Evolutionary conservation across 1,139 yeast species (phyloP).

Genomic region (Protomyces pachydermus): DNA sequence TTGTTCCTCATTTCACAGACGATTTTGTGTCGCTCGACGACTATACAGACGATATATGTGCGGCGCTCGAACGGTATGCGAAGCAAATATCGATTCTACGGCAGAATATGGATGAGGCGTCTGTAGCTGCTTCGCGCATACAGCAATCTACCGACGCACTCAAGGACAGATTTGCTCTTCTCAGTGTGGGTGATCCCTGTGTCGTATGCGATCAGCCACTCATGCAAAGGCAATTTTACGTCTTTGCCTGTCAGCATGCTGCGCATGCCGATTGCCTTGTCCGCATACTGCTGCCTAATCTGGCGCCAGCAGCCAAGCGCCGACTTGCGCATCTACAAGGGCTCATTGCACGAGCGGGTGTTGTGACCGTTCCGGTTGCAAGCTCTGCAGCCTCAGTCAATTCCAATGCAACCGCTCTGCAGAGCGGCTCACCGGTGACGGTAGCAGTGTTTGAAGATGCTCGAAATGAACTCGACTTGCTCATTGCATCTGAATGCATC

Average conservation of each 20-base stretch:
- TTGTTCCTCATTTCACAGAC: slow-evolving; percentile 71
- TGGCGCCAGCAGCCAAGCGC: slow-evolving; percentile 64
- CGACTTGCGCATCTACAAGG: slow-evolving; percentile 49
- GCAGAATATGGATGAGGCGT: slow-evolving; percentile 70
- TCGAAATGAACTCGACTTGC: slow-evolving; percentile 52
- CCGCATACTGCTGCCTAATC: slow-evolving; percentile 53
- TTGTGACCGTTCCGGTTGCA: not conserved
- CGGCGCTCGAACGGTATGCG: slow-evolving; percentile 70
- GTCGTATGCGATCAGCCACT: slow-evolving; percentile 62
- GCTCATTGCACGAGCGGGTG: not conserved
- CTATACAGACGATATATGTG: slow-evolving; percentile 75
- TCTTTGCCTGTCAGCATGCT: slow-evolving; percentile 86
- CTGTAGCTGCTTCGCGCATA: slow-evolving; percentile 58
- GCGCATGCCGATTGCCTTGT: slow-evolving; percentile 85
- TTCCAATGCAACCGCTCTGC: not conserved
- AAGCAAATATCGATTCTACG: slow-evolving; percentile 58
- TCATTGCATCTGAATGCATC: slow-evolving; percentile 65
- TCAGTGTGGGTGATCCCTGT: slow-evolving; percentile 85
- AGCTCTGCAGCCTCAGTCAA: not conserved
- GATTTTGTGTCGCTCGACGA: slow-evolving; percentile 76
- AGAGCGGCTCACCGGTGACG: not conserved
- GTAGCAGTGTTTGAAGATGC: slow-evolving; percentile 35
- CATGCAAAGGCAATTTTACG: slow-evolving; percentile 66
- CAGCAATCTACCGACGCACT: slow-evolving; percentile 54
- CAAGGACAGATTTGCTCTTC: slow-evolving; percentile 49